Evolutionary conservation across 139 green algal species (phyloP).

Genomic region (Raphidocelis subcapitata): DNA sequence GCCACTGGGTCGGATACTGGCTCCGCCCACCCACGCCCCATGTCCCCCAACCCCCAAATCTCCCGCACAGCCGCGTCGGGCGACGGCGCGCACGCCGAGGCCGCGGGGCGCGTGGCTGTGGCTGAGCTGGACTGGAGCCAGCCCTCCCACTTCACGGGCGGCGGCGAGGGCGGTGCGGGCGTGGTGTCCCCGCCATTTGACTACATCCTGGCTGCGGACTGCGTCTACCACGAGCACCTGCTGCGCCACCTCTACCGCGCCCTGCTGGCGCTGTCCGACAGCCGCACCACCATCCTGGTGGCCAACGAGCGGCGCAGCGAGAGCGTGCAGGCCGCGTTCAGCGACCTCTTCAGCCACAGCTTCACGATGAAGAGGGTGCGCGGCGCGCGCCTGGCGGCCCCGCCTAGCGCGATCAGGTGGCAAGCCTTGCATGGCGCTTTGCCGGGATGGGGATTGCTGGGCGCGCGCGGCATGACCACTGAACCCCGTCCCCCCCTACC

Average conservation of each 20-base stretch:
- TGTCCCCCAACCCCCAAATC: background rate
- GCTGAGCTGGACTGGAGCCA: constrained; percentile 75
- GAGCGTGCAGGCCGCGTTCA: constrained; percentile 70
- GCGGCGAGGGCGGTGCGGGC: background rate
- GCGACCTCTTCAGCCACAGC: constrained; percentile 47
- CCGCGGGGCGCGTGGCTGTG: constrained; percentile 58
- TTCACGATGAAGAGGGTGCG: constrained; percentile 62
- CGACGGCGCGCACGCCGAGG: constrained; percentile 18
- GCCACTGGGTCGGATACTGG: too few species aligned
- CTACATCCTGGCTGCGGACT: constrained; percentile 74
- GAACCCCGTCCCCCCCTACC: too few species aligned
- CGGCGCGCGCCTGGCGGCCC: too few species aligned
- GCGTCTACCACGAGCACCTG: constrained; percentile 85
- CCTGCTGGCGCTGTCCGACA: constrained; percentile 52
- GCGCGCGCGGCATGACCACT: too few species aligned
- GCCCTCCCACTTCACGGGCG: constrained; percentile 24
- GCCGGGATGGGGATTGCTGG: too few species aligned
- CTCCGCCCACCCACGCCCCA: too few species aligned
- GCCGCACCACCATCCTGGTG: constrained; percentile 59
- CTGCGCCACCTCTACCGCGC: constrained; percentile 58
- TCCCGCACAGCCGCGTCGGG: background rate
- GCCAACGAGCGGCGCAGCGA: constrained; percentile 81
- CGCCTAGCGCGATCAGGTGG: too few species aligned
- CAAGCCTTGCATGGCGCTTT: background rate
- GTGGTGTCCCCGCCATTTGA: constrained; percentile 61